A percentile compares a stretch with the other conserved stretches of the same genome.
These are phyloP conservation scores for Calonectria pseudoreteaudii DNA, from an alignment of 2,329 filamentous ascomycete genomes.

Conservation along the genomic window DNA sequence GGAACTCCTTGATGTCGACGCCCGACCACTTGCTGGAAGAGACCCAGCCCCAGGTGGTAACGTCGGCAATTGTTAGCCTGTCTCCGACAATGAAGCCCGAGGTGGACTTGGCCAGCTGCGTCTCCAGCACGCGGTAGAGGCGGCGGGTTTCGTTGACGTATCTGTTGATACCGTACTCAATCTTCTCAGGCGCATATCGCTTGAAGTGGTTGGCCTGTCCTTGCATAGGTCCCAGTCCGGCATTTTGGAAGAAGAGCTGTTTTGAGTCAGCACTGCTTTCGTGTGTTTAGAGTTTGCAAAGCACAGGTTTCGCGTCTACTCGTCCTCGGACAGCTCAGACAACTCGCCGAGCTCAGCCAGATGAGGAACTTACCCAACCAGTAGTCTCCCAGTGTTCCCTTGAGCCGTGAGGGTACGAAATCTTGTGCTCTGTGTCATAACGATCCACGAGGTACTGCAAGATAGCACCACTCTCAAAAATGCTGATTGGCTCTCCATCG, in stretches of 20 bases:
- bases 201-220: slow-evolving; percentile 85
- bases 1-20: slow-evolving; percentile 78
- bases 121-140: slow-evolving; percentile 82
- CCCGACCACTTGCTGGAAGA: slow-evolving; percentile 58
- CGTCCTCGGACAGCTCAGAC: not conserved
- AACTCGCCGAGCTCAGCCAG: not conserved
- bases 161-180: slow-evolving; percentile 84
- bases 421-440: slow-evolving; percentile 85
- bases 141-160: slow-evolving; percentile 88
- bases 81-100: slow-evolving; percentile 75
- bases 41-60: slow-evolving; percentile 85
- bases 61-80: slow-evolving; percentile 80
- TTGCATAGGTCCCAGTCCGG: slow-evolving; percentile 85
- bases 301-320: not conserved
- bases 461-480: slow-evolving; percentile 89
- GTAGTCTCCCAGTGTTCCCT: slow-evolving; percentile 83
- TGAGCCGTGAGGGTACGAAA: slow-evolving; percentile 80
- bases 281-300: not conserved
- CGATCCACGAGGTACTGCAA: slow-evolving; percentile 85
- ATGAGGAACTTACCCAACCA: slow-evolving; percentile 71
- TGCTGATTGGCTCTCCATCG: slow-evolving; percentile 77
- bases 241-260: slow-evolving; percentile 79
- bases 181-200: slow-evolving; percentile 85
- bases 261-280: not conserved
- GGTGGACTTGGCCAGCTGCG: slow-evolving; percentile 69